Evolutionary conservation across 352 stramenopile genomes (phyloP), one percentile per base, ranked within the genome.

Genomic region (Albugo candida): DNA sequence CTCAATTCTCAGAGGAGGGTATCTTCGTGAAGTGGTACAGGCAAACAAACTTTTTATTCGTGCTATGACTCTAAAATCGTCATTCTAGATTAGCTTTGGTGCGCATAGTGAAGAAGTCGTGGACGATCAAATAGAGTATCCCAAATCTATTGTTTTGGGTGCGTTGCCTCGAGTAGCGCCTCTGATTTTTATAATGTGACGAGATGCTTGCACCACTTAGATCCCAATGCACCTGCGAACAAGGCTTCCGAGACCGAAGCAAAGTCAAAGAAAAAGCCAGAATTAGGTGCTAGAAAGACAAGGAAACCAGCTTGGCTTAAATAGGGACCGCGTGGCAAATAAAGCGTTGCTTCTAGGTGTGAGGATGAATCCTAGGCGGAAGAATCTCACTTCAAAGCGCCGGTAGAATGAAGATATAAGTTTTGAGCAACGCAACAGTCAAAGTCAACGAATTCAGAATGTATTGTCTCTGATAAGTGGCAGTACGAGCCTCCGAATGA

Each of bases 21-120:
- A 21, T 82, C 77, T 50, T 67, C 70, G 1, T 73, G 69, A 37
- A 65, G 65, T 6, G 45, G 79, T 16, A 46, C n/a, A n/a, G n/a
- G n/a, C n/a, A n/a, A n/a, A n/a, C n/a, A n/a, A n/a, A n/a, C n/a
- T n/a, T n/a, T n/a, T n/a, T n/a, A n/a, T n/a, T n/a, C n/a, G n/a
- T 52, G 21, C 60, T 79, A 39, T 47, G 11, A 37, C 14, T 16
- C 44, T 18, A 14, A n/a, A 18, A 62, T 52, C 42, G 56, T 34
- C 58, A 52, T 8, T n/a, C 47, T 51, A 13, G 52, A 56, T 34
- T 27, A 50, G 2, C 17, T 48, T 5, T 48, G 58, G 10, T 49
- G 24, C 24, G 24, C 8, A 46, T 11, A 63, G 59, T 46, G 49
- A 13, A 20, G 4, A 18, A 21, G 14, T 19, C 17, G 34, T n/a